Percentiles rank a stretch among this genome's conserved stretches.
Evolutionary conservation across 1,139 yeast genomes (phyloP).

Genomic region (Suhomyces terraborum): DNA sequence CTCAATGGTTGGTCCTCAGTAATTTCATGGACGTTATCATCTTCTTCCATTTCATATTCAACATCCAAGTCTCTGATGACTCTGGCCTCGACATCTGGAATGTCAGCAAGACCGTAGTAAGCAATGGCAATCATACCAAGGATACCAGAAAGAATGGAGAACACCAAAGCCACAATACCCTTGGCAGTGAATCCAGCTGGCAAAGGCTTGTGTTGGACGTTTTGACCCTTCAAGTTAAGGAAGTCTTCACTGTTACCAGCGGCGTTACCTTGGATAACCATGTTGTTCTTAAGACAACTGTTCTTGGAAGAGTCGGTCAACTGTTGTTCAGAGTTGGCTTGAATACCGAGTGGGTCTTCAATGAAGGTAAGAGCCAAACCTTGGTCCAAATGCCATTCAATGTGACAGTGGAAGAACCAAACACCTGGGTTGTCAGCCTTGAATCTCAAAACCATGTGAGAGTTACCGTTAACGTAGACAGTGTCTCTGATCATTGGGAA

Average conservation of each 20-base stretch:
- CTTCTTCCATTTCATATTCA: slow-evolving; percentile 29
- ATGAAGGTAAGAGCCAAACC: slow-evolving; percentile 55
- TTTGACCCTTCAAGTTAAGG: slow-evolving; percentile 71
- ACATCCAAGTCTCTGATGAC: slow-evolving; percentile 52
- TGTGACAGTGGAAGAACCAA: slow-evolving; percentile 68
- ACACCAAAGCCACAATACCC: slow-evolving; percentile 84
- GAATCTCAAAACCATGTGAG: slow-evolving; percentile 62
- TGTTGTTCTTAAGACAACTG: slow-evolving; percentile 21
- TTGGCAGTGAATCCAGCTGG: slow-evolving; percentile 88
- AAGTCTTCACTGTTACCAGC: slow-evolving; percentile 71
- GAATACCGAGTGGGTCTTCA: slow-evolving; percentile 61
- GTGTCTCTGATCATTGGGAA: slow-evolving; percentile 74
- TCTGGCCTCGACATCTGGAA: slow-evolving; percentile 56
- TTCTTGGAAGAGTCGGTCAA: slow-evolving; percentile 41
- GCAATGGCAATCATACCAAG: slow-evolving; percentile 77
- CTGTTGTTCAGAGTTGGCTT: slow-evolving; percentile 45
- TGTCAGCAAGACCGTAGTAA: slow-evolving; percentile 78
- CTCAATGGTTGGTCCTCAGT: slow-evolving; percentile 11
- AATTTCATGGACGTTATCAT: slow-evolving; percentile 5
- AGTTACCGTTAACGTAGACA: slow-evolving; percentile 63
- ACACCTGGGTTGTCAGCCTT: slow-evolving; percentile 63
- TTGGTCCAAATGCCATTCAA: slow-evolving; percentile 66
- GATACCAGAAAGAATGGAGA: slow-evolving; percentile 77
- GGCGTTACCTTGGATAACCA: slow-evolving; percentile 66
- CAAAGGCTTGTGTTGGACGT: slow-evolving; percentile 60